A percentile compares a stretch with the other conserved stretches of the same genome.
phyloP scores from a whole-genome alignment of 2,329 filamentous ascomycete genomes.

The Pezizomycotina sp. region DNA sequence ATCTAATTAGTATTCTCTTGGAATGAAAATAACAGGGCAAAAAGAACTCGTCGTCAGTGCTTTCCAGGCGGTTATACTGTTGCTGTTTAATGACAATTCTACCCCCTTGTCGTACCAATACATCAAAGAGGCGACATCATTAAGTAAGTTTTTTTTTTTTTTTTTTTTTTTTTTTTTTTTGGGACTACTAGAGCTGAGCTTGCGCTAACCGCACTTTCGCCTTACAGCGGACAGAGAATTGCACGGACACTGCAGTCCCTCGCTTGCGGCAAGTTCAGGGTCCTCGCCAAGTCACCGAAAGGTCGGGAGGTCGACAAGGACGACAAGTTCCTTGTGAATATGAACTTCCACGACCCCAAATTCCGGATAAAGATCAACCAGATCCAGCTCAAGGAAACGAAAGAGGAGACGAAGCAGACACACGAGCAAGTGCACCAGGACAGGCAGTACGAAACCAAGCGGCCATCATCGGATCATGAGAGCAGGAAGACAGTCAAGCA shows the following conservation, averaged over 20 bases:
- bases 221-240: too few species aligned
- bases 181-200: too few species aligned
- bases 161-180: too few species aligned
- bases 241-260: slow-evolving; percentile 90
- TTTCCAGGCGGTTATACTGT: slow-evolving; percentile 78
- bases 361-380: slow-evolving; percentile 96
- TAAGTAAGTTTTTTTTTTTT: slow-evolving; percentile 34
- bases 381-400: slow-evolving; percentile 91
- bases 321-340: slow-evolving; percentile 76
- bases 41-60: slow-evolving; percentile 86
- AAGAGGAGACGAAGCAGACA: slow-evolving; percentile 84
- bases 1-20: background rate
- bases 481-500: slow-evolving; percentile 74
- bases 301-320: slow-evolving; percentile 59
- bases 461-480: too few species aligned
- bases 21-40: slow-evolving; percentile 32
- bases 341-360: slow-evolving; percentile 59
- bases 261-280: slow-evolving; percentile 74
- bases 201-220: too few species aligned
- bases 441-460: slow-evolving; percentile 86
- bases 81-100: slow-evolving; percentile 60
- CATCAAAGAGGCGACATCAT: slow-evolving; percentile 55
- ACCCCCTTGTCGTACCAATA: slow-evolving; percentile 50
- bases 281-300: slow-evolving; percentile 71
- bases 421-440: slow-evolving; percentile 81